Percentiles rank a stretch among this genome's conserved stretches.
Evolutionary conservation across 345 rosid species (phyloP).

Genomic region (Boechera stricta): DNA sequence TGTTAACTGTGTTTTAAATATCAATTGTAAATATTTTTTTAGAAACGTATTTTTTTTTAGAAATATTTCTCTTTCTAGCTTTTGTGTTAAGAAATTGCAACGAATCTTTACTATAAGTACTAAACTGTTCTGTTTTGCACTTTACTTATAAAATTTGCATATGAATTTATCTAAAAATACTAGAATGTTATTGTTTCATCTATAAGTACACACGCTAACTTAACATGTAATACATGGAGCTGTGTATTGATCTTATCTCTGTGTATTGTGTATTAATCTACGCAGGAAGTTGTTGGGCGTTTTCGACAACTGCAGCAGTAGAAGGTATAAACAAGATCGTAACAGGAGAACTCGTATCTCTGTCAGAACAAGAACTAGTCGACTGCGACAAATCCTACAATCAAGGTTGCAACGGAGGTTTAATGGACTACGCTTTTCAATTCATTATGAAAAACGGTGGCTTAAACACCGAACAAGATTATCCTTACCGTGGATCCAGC

Average conservation of each 20-base stretch:
- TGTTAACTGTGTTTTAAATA: too few species aligned
- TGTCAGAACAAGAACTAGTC: constrained; percentile 95
- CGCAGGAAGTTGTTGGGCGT: constrained; percentile 99
- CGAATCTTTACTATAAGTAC: too few species aligned
- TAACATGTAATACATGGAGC: constrained; percentile 1
- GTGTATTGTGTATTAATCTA: constrained; percentile 3
- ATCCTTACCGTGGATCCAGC: constrained; percentile 71
- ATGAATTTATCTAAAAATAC: too few species aligned
- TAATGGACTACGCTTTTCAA: constrained; percentile 95
- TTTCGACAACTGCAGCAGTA: constrained; percentile 82
- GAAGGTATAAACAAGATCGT: constrained; percentile 91
- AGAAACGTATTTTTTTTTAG: too few species aligned
- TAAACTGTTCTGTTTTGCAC: too few species aligned
- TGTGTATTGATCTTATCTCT: background rate
- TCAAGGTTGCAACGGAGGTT: constrained; percentile 89
- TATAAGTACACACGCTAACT: too few species aligned
- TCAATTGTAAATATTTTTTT: too few species aligned
- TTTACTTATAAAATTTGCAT: too few species aligned
- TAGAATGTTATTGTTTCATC: too few species aligned
- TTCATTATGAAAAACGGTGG: constrained; percentile 91
- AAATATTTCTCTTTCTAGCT: too few species aligned
- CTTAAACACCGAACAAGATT: constrained; percentile 71
- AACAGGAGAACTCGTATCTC: constrained; percentile 71
- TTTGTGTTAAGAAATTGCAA: too few species aligned
- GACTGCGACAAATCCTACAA: constrained; percentile 78